Evolutionary conservation across 768 basidiomycete genomes (phyloP).

Genomic region (Phanerochaete carnosa): DNA sequence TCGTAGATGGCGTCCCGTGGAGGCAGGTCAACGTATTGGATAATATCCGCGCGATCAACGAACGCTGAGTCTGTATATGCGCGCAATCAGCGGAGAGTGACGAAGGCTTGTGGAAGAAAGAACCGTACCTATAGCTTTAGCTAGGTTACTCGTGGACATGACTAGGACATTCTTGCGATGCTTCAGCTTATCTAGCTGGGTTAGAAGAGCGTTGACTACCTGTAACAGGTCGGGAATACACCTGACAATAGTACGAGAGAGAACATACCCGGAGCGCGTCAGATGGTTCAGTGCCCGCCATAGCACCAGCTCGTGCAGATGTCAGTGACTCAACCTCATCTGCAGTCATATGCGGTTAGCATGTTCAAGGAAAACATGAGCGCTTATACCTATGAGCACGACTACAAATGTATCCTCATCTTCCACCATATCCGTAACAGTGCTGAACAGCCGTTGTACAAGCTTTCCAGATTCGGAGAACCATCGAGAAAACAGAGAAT

Average conservation of each 20-base stretch:
- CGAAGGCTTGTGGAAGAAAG: neutral
- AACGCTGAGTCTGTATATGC: constrained; percentile 77
- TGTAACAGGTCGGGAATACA: constrained; percentile 27
- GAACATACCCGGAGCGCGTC: constrained; percentile 80
- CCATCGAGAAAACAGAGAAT: constrained; percentile 98
- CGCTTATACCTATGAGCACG: constrained; percentile 77
- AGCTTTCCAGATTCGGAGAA: constrained; percentile 99
- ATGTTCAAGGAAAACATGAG: neutral
- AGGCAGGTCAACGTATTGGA: constrained; percentile 92
- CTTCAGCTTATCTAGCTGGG: constrained; percentile 94
- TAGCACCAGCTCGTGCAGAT: constrained; percentile 89
- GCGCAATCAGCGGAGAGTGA: neutral
- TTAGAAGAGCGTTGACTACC: constrained; percentile 97
- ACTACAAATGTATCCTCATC: constrained; percentile 91
- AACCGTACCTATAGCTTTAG: constrained; percentile 82
- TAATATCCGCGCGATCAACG: constrained; percentile 94
- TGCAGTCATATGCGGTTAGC: constrained; percentile 26
- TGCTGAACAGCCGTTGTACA: constrained; percentile 88
- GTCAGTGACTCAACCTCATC: constrained; percentile 98
- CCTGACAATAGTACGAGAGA: neutral
- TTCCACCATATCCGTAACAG: constrained; percentile 87
- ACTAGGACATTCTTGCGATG: constrained; percentile 92
- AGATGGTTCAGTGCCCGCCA: constrained; percentile 93
- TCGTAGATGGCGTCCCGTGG: constrained; percentile 91
- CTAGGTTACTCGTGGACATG: constrained; percentile 95